Evolutionary conservation across 164 flowering plant species (phyloP), one percentile per base, ranked within the genome.

Genomic region (Dillenia turbinata): DNA sequence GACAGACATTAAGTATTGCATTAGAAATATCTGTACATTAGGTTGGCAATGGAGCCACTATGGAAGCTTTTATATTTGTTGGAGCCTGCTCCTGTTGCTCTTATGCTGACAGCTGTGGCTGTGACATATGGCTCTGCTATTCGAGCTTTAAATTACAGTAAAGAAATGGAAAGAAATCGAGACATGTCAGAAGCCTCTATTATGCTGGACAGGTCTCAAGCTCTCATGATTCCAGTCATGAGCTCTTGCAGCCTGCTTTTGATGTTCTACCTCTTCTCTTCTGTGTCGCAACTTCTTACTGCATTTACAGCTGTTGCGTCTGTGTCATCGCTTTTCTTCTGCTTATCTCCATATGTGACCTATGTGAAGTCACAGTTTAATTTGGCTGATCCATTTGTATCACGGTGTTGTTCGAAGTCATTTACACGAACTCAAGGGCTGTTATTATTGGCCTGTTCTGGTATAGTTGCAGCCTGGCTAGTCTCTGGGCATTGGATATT

Each of bases 401-500:
- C 89, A 1, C 68, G 88, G 13, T 90, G 96, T 63, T 93, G 97
- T 67, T 80, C 97, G 2, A 89, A 83, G 70, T 77, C 96, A 2
- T 76, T 91, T 50, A 89, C 96, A 2, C 78, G 93, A 54, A 77
- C 62, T 19, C 89, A 91, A 65, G 87, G 79, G 46, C 69, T 91
- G 43, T 69, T 94, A 14, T 54, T 86, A 60, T 45, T 85, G 47
- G 53, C 74, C 2, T 86, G 96, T 54, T 50, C 52, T 52, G 69
- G 71, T 33, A 71, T 69, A 40, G 99, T 91, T 45, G 76, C 66
- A 2, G 80, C 87, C 11, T 94, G 97, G 97, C 92, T 91, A 46
- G 80, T 94, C 61, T 71, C 99, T 43, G 97, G 99, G 44, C 87
- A 94, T 62, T 94, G 96, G 99, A 59, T 91, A 49, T 73, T 94